Percentiles rank a stretch among this genome's conserved stretches.
phyloP scores from a whole-genome alignment of 768 basidiomycete genomes.

The Trametes cubensis region DNA sequence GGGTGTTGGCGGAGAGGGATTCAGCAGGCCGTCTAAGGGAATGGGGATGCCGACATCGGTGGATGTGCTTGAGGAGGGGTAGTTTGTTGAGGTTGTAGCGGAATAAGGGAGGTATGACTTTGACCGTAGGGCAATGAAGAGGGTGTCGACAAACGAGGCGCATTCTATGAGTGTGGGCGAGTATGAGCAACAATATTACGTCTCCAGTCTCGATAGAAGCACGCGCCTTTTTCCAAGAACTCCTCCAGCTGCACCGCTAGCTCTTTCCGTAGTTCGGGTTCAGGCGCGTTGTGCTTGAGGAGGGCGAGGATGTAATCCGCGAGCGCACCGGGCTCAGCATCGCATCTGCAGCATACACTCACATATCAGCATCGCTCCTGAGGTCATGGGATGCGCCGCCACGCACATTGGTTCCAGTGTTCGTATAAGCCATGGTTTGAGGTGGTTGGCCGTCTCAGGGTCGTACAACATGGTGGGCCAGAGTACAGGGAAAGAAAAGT shows the following conservation, averaged over 20 bases:
- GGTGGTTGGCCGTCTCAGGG: constrained; percentile 59
- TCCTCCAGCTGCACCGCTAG: constrained; percentile 79
- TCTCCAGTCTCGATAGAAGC: constrained; percentile 3
- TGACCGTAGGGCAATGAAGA: constrained; percentile 83
- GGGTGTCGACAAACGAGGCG: constrained; percentile 75
- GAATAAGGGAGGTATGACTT: constrained; percentile 84
- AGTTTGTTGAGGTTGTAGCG: constrained; percentile 43
- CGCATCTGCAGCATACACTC: constrained; percentile 63
- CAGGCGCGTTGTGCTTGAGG: constrained; percentile 85
- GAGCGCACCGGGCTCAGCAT: constrained; percentile 92
- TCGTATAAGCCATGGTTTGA: constrained; percentile 87
- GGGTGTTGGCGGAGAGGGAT: constrained; percentile 47
- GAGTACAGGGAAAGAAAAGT: background rate
- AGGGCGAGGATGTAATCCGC: constrained; percentile 94
- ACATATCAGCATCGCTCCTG: constrained; percentile 7
- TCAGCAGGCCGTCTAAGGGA: constrained; percentile 66
- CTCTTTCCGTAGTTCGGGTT: constrained; percentile 81
- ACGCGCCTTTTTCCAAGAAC: constrained; percentile 87
- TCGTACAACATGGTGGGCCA: constrained; percentile 64
- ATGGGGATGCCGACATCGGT: constrained; percentile 77
- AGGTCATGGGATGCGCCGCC: constrained; percentile 12
- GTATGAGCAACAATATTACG: constrained; percentile 22
- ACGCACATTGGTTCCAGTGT: constrained; percentile 90
- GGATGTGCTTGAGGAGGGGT: constrained; percentile 40
- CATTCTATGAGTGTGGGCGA: constrained; percentile 50